Percentiles rank a stretch among this genome's conserved stretches.
These are phyloP conservation scores for Pseudocercospora cruenta DNA, from an alignment of 2,329 filamentous ascomycete species.

Conservation along the genomic window DNA sequence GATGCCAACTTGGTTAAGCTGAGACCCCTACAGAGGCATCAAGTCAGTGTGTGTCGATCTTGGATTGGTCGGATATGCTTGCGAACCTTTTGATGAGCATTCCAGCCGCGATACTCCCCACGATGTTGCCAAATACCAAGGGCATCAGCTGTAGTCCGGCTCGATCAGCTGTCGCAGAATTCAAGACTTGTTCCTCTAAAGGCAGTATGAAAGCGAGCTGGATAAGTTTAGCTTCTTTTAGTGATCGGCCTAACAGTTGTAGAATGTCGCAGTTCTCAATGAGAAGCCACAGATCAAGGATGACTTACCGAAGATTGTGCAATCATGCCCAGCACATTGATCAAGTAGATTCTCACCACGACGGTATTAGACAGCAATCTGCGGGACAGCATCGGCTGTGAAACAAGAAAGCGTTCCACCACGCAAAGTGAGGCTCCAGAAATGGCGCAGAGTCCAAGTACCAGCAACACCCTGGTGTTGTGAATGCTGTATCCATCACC, in stretches of 20 bases:
- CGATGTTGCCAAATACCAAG: neutral
- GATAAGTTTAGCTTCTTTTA: neutral
- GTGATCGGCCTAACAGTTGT: too few relatives aligned
- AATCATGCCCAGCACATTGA: slow-evolving; percentile 4
- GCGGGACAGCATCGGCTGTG: slow-evolving; percentile 9
- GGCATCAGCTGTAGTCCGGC: slow-evolving; percentile 6
- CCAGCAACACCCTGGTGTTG: neutral
- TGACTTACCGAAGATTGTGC: slow-evolving; percentile 4
- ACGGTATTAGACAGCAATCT: neutral
- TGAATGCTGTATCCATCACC: neutral
- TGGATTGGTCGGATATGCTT: neutral
- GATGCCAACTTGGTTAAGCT: neutral
- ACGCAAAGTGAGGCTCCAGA: neutral
- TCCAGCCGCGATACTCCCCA: neutral
- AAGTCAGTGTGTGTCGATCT: neutral
- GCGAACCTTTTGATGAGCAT: slow-evolving; percentile 9
- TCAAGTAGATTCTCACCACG: neutral
- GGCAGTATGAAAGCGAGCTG: slow-evolving; percentile 6
- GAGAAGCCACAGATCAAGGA: neutral
- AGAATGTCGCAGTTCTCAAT: neutral
- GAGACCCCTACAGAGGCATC: neutral
- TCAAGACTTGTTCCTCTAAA: slow-evolving; percentile 1
- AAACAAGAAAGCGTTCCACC: slow-evolving; percentile 1
- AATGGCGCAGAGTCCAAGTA: slow-evolving; percentile 1
- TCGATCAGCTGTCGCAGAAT: slow-evolving; percentile 2